Evolutionary conservation across 345 rosid species (phyloP).

Genomic region (Brassica napus): Da-Ae NC_063434.1:29207501-29208000

Average conservation of each 20-base stretch:
- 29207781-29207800: constrained; percentile 39
- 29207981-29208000: constrained; percentile 43
- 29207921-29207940: constrained; percentile 25
- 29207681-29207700: constrained; percentile 91
- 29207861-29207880: constrained; percentile 70
- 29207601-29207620: constrained; percentile 88
- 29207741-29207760: constrained; percentile 72
- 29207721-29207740: constrained; percentile 85
- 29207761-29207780: constrained; percentile 37
- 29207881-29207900: constrained; percentile 88
- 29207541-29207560: background rate
- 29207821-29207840: constrained; percentile 43
- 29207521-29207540: background rate
- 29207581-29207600: constrained; percentile 15
- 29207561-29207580: background rate
- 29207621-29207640: constrained; percentile 76
- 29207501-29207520: background rate
- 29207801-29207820: constrained; percentile 48
- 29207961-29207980: background rate
- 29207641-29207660: constrained; percentile 88
- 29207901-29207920: constrained; percentile 64
- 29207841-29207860: constrained; percentile 56
- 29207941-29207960: constrained; percentile 26
- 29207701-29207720: constrained; percentile 82
- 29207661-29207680: constrained; percentile 93